Base-by-base conservation (phyloP, 257 asterid genomes). In the Haberlea rhodopensis region DNA sequence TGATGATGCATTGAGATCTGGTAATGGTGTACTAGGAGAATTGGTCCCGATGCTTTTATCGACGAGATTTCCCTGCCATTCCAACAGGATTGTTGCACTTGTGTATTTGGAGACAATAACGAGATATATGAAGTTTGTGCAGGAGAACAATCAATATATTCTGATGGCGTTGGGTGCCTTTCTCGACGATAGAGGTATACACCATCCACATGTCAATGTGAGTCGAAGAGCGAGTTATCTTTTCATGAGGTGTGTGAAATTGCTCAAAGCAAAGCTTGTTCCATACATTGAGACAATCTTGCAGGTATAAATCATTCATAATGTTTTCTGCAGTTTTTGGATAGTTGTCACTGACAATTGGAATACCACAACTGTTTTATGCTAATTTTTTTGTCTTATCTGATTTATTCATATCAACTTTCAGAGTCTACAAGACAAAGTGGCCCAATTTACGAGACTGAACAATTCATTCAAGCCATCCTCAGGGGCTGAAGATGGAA, bases 141-240 rank as follows among this genome's bases (percentile, higher is more conserved):
- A 74, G 31, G 95, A 88, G 80, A 90, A 87, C 78, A 84, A 85
- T 34, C 95, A 85, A 67, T 88, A 80, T 72, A 75, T 94, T 73
- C 97, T 90, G 59, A 65, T 76, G 52, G 94, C 81, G 55, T 65
- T 94, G 71, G 53, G 79, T 57, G 95, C 95, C 68, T 94, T 90
- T 79, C 95, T 94, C 34, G 97, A 94, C 70, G 95, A 88, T 86
- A 83, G 99, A 76, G 97, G 99, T 67, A 77, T 90, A 76, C 94
- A 85, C 75, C 99, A 94, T 72, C 87, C 96, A 27, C 90, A 85
- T 80, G 62, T 71, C 69, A 83, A 79, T 67, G 96, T 90, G 45
- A 79, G 92, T 71, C 82, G 84, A 48, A 75, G 99, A 79, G 95
- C 97, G 5, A 86, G 97, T 70, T 94, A 94, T 80, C 97, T 88